Conservation (phyloP, 208 protist species). For the Leptomonas pyrrhocoris region DNA sequence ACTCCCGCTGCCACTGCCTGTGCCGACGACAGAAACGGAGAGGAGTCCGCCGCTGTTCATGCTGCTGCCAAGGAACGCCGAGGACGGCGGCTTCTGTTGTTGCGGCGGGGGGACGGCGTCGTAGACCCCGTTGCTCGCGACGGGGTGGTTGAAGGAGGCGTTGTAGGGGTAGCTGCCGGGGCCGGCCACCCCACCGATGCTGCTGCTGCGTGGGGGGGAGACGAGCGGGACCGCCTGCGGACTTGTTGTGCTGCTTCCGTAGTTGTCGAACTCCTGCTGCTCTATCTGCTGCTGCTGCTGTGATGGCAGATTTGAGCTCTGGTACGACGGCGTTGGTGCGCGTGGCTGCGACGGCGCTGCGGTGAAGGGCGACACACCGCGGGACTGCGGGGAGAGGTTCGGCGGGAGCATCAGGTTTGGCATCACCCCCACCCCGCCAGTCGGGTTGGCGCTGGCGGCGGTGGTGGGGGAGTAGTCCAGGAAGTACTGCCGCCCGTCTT, state of each 20-base stretch:
- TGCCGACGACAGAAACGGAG: slow-evolving; percentile 9
- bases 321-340: not conserved
- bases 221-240: slow-evolving; percentile 28
- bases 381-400: slow-evolving; percentile 19
- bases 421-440: slow-evolving; percentile 11
- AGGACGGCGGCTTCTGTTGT: slow-evolving; percentile 11
- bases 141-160: not conserved
- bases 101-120: not conserved
- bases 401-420: slow-evolving; percentile 38
- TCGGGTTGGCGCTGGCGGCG: slow-evolving; percentile 11
- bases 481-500: slow-evolving; percentile 44
- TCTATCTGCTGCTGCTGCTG: slow-evolving; percentile 16
- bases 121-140: not conserved
- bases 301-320: too few relatives aligned
- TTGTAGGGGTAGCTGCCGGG: slow-evolving; percentile 1
- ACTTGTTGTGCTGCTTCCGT: slow-evolving; percentile 10
- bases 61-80: slow-evolving; percentile 14
- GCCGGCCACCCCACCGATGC: slow-evolving; percentile 14
- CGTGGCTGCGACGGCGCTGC: not conserved
- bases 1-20: not conserved
- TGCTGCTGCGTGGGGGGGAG: slow-evolving; percentile 33
- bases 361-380: slow-evolving; percentile 2
- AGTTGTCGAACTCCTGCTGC: slow-evolving; percentile 8
- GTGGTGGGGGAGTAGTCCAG: slow-evolving; percentile 37
- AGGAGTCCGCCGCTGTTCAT: slow-evolving; percentile 13